A percentile compares a stretch with the other conserved stretches of the same genome.
phyloP scores from a whole-genome alignment of 192 early-diverging fungal species.

The Linnemannia hyalina region DNA sequence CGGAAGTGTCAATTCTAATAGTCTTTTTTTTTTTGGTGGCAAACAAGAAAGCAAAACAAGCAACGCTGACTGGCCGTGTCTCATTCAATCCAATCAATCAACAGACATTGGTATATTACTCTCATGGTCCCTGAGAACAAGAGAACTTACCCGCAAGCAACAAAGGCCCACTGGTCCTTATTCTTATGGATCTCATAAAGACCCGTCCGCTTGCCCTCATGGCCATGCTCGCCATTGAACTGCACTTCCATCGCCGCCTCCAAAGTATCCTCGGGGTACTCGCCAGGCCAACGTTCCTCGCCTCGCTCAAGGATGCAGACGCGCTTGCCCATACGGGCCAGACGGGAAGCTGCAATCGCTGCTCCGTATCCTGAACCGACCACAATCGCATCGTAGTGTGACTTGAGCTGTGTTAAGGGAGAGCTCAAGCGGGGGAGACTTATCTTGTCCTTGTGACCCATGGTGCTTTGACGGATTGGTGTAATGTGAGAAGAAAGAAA shows the following conservation, averaged over 20 bases:
- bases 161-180: slow-evolving; percentile 56
- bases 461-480: slow-evolving; percentile 6
- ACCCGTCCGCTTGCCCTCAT: slow-evolving; percentile 56
- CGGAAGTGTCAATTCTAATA: neutral
- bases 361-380: slow-evolving; percentile 64
- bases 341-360: slow-evolving; percentile 58
- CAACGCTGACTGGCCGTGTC: neutral
- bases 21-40: neutral
- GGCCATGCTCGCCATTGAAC: slow-evolving; percentile 34
- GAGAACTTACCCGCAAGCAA: slow-evolving; percentile 56
- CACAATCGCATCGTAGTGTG: slow-evolving; percentile 59
- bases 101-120: neutral
- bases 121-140: neutral
- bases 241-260: slow-evolving; percentile 55
- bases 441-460: slow-evolving; percentile 28
- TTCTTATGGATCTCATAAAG: slow-evolving; percentile 58
- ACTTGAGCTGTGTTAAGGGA: slow-evolving; percentile 46
- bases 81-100: neutral
- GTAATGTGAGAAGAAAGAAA: neutral
- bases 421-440: slow-evolving; percentile 31
- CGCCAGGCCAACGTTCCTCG: slow-evolving; percentile 63
- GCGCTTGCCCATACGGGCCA: slow-evolving; percentile 57
- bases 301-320: slow-evolving; percentile 61
- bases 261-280: slow-evolving; percentile 52
- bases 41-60: neutral